Evolutionary conservation across 257 asterid species (phyloP).

Genomic region (Solanum phureja): DNA sequence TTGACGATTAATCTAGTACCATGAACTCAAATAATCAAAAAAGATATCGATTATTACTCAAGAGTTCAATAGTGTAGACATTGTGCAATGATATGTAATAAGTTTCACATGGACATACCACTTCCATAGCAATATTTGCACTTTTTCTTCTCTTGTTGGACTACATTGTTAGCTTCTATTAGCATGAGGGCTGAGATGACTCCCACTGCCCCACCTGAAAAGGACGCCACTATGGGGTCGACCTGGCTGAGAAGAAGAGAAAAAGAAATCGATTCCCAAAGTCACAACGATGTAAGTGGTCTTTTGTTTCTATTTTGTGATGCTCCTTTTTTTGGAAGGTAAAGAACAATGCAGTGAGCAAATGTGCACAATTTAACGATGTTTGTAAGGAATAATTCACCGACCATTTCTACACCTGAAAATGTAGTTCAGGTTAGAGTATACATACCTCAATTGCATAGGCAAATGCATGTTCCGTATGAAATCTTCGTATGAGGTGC

Average conservation of each 20-base stretch:
- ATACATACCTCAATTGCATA: conserved; percentile 59
- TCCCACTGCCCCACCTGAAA: conserved; percentile 98
- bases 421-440: neutral
- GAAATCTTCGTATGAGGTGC: conserved; percentile 80
- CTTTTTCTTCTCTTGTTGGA: conserved; percentile 80
- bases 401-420: neutral
- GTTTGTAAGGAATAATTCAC: neutral
- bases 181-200: conserved; percentile 81
- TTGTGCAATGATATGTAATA: neutral
- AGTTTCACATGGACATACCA: conserved; percentile 28
- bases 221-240: conserved; percentile 92
- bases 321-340: neutral
- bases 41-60: accelerated
- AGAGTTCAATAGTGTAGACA: neutral
- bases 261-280: neutral
- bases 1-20: neutral
- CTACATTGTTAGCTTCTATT: conserved; percentile 74
- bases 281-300: neutral
- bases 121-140: conserved; percentile 95
- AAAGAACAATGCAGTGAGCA: neutral
- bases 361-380: neutral
- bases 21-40: neutral
- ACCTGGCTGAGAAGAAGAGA: conserved; percentile 56
- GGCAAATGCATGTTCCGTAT: conserved; percentile 74
- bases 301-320: neutral